Percentiles rank a stretch among this genome's conserved stretches.
These are phyloP conservation scores for Leccinum subtestaceum DNA, from an alignment of 768 basidiomycete species.

Conservation along the genomic window DNA sequence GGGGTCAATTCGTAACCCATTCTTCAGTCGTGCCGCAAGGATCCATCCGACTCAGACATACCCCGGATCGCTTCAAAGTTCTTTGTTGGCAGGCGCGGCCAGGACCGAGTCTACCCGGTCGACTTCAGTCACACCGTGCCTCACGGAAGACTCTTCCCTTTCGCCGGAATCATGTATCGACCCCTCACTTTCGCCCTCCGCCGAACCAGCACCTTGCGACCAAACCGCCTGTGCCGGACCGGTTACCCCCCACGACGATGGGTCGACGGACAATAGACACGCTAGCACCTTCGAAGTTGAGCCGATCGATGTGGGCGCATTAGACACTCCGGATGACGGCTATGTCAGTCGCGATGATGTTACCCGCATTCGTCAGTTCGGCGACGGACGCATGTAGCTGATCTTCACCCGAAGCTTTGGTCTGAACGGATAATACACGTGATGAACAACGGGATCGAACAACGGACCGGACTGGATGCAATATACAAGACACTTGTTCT, in stretches of 20 bases:
- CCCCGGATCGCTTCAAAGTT: not conserved
- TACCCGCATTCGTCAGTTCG: too few species aligned
- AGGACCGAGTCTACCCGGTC: not conserved
- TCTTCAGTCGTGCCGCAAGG: not conserved
- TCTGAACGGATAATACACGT: too few species aligned
- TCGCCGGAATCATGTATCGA: not conserved
- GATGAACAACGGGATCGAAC: slow-evolving; percentile 37
- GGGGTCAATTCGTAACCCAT: not conserved
- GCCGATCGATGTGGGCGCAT: too few species aligned
- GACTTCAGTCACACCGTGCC: not conserved
- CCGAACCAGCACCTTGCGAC: not conserved
- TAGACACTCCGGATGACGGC: too few species aligned
- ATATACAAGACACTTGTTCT: slow-evolving; percentile 2
- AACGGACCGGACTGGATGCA: slow-evolving; percentile 40
- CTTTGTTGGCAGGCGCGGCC: not conserved
- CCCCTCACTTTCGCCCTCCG: not conserved
- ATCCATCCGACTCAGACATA: not conserved
- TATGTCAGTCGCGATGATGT: too few species aligned
- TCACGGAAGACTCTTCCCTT: not conserved
- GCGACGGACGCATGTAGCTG: too few species aligned
- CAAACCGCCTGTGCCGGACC: not conserved
- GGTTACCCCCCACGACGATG: not conserved
- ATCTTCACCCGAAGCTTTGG: too few species aligned
- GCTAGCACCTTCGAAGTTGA: too few species aligned
- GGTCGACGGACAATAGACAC: too few species aligned